Percentiles rank a stretch among this genome's conserved stretches.
Conservation (phyloP, 164 flowering plant species). For the Macadamia tetraphylla region DNA sequence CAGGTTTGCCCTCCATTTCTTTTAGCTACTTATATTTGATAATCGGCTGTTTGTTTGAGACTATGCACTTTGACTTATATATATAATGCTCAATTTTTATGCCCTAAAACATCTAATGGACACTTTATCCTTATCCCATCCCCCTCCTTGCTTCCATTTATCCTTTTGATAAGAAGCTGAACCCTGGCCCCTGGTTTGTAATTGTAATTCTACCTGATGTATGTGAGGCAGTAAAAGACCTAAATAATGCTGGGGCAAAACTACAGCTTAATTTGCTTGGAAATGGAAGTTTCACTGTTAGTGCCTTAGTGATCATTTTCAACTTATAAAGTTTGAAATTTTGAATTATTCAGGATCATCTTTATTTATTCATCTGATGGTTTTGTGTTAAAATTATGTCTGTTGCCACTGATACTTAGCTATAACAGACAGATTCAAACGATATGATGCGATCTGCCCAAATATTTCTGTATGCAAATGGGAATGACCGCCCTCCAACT, state of each 20-base stretch:
- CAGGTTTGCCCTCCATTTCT: conserved; percentile 38
- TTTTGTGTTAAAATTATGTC: neutral
- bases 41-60: neutral
- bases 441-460: conserved; percentile 79
- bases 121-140: too few relatives aligned
- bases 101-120: too few relatives aligned
- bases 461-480: conserved; percentile 46
- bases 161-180: too few relatives aligned
- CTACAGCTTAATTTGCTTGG: neutral
- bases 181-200: too few relatives aligned
- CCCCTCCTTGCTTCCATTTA: too few relatives aligned
- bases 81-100: neutral
- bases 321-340: neutral
- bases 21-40: neutral
- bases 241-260: neutral
- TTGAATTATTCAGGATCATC: neutral
- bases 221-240: too few relatives aligned
- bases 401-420: neutral
- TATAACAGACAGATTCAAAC: conserved; percentile 53
- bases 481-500: conserved; percentile 72
- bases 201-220: too few relatives aligned
- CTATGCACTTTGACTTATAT: neutral
- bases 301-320: neutral
- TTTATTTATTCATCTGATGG: too few relatives aligned
- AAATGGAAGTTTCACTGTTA: neutral